Conservation (phyloP, 768 basidiomycete species). For the Boletus insuetus region DNA sequence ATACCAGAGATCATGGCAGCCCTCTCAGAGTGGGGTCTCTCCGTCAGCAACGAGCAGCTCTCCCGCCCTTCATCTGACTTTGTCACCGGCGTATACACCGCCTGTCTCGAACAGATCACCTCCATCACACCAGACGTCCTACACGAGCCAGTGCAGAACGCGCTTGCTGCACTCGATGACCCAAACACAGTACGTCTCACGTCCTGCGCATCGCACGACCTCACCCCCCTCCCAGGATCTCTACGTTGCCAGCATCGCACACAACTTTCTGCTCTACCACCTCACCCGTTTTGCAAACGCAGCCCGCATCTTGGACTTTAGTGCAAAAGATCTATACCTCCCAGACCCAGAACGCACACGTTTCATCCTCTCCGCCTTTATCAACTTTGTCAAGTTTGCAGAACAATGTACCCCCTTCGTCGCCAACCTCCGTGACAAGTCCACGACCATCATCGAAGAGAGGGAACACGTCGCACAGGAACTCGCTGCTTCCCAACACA, state of each 20-base stretch:
- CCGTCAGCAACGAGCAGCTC: conserved; percentile 66
- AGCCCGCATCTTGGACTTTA: conserved; percentile 76
- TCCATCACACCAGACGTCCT: conserved; percentile 58
- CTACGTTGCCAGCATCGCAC: conserved; percentile 54
- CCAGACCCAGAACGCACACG: conserved; percentile 78
- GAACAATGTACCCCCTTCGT: conserved; percentile 68
- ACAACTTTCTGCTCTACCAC: conserved; percentile 68
- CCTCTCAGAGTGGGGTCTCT: conserved; percentile 66
- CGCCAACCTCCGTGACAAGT: conserved; percentile 57
- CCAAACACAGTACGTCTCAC: conserved; percentile 49
- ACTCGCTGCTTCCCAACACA: conserved; percentile 46
- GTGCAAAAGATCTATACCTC: conserved; percentile 63
- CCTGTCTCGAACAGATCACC: conserved; percentile 72
- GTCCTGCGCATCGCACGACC: neutral
- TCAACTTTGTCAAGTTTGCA: conserved; percentile 91
- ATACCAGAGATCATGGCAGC: conserved; percentile 61
- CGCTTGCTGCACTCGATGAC: conserved; percentile 48
- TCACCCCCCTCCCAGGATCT: conserved; percentile 50
- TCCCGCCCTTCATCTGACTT: conserved; percentile 66
- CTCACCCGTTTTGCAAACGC: conserved; percentile 73
- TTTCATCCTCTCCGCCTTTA: conserved; percentile 77
- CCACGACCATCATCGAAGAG: conserved; percentile 54
- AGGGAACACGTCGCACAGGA: conserved; percentile 56
- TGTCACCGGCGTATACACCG: conserved; percentile 64
- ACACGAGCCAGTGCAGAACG: conserved; percentile 54